Conservation (phyloP, 2,329 filamentous ascomycete genomes). For the Periconia macrospinosa region DNA sequence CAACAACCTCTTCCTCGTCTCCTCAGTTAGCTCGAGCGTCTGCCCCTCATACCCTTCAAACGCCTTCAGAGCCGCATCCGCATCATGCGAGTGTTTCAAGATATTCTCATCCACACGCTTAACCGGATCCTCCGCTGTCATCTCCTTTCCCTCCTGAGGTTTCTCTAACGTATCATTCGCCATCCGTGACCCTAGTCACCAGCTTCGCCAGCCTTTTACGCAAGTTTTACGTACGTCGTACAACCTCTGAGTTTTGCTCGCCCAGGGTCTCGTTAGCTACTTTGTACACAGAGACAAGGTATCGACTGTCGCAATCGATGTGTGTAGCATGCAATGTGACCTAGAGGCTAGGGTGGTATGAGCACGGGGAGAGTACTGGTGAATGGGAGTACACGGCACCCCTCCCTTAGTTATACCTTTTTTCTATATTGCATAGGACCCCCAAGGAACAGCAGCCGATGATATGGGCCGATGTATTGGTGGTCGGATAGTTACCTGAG, state of each 20-base stretch:
- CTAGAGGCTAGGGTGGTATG: neutral
- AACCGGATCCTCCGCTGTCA: constrained; percentile 8
- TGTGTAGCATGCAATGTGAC: neutral
- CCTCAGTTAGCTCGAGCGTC: constrained; percentile 56
- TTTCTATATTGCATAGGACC: neutral
- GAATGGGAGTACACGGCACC: neutral
- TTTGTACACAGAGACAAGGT: neutral
- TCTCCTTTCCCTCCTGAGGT: constrained; percentile 11
- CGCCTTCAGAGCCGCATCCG: constrained; percentile 63
- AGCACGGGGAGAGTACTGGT: neutral
- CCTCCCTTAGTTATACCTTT: neutral
- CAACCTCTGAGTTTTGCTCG: too few species aligned
- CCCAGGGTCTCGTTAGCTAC: too few species aligned
- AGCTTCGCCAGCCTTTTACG: too few species aligned
- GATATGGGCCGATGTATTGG: neutral
- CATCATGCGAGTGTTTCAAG: constrained; percentile 58
- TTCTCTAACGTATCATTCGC: constrained; percentile 16
- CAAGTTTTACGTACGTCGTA: neutral
- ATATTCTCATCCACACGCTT: constrained; percentile 27
- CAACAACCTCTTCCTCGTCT: constrained; percentile 62
- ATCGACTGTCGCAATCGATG: neutral
- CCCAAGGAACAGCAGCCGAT: neutral
- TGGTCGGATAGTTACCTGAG: too few species aligned
- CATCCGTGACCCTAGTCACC: neutral
- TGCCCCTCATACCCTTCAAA: constrained; percentile 54